These are phyloP conservation scores for Blepharisma stoltei DNA, from an alignment of 73 alveolate species.

Conservation along the genomic window DNA sequence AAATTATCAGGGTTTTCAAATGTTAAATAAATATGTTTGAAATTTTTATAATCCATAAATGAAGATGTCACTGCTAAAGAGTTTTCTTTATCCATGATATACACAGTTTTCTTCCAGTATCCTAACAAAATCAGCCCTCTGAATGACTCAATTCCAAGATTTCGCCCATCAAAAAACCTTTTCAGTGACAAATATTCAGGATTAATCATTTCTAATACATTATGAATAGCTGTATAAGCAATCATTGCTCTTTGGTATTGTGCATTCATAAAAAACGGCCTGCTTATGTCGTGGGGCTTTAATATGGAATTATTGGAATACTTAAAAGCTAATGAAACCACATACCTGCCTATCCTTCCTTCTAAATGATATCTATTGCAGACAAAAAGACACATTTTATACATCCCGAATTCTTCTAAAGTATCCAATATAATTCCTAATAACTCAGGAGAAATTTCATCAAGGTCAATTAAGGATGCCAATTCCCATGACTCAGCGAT, in stretches of 20 bases:
- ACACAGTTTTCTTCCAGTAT: constrained; percentile 49
- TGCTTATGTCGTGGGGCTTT: background rate
- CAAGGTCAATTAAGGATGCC: constrained; percentile 67
- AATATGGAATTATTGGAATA: constrained; percentile 58
- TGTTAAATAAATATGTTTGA: too few species aligned
- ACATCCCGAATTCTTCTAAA: constrained; percentile 75
- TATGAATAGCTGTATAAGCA: constrained; percentile 80
- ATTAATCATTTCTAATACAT: constrained; percentile 65
- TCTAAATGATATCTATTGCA: constrained; percentile 81
- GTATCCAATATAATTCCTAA: constrained; percentile 73
- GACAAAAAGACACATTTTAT: constrained; percentile 75
- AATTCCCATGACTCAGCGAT: constrained; percentile 37
- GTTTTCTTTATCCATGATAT: constrained; percentile 34
- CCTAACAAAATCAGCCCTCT: constrained; percentile 39
- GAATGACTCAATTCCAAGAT: constrained; percentile 37
- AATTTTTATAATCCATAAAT: constrained; percentile 33
- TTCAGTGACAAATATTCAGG: constrained; percentile 62
- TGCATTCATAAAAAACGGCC: background rate
- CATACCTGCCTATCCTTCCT: constrained; percentile 73
- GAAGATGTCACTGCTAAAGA: constrained; percentile 32
- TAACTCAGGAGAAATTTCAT: constrained; percentile 65
- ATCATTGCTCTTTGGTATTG: constrained; percentile 46
- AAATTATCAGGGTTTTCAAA: too few species aligned
- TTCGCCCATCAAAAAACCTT: constrained; percentile 42
- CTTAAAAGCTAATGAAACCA: constrained; percentile 62